Evolutionary conservation across 2,329 filamentous ascomycete genomes (phyloP), one percentile per base, ranked within the genome.

Genomic region (Ophiostoma perfectum): DNA sequence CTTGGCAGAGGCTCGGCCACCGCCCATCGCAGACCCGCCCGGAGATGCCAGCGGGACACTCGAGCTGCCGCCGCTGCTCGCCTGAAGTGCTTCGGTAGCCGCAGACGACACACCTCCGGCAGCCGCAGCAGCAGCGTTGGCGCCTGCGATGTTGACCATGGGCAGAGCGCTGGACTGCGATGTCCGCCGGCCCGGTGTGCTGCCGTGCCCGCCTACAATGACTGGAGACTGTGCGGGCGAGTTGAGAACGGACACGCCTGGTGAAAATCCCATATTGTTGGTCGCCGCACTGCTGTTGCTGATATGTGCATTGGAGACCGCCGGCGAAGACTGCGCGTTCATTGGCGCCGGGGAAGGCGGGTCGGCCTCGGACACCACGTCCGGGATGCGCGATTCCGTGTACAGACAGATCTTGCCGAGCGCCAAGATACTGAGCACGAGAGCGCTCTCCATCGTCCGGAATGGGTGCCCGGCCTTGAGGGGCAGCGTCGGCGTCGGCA

Each of bases 371-470:
- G 81, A 82, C 7, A 90, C 82, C 2, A 89, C 80, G 66, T 88
- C 85, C 0, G 85, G 85, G 3, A 89, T 80, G 71, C 79, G 80
- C 7, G 65, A 73, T 0, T 82, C 81, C 62, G 81, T 82, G 72
- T 84, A 78, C 8, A 81, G 76, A 73, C 91, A 94, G 12, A 98
- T 90, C 74, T 92, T 93, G 18, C 95, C 95, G 5, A 99, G 80
- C 0, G 94, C 94, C 67, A 98, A 82, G 0, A 97, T 87, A 4
- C 94, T 82, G 2, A 97, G 83, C 1, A 97, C 86, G 52, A 98
- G 83, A 0, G 93, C 93, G 72, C 91, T 96, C 67, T 88, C 85
- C 16, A 95, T 87, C 7, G 90, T 92, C 66, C 89, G 82, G 72
- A 84, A 84, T 2, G 86, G 86, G 68, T 81, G 81, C 3, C 81